phyloP scores from a whole-genome alignment of 805 yeast genomes.

The Tetrapisispora namnaoensis region DNA sequence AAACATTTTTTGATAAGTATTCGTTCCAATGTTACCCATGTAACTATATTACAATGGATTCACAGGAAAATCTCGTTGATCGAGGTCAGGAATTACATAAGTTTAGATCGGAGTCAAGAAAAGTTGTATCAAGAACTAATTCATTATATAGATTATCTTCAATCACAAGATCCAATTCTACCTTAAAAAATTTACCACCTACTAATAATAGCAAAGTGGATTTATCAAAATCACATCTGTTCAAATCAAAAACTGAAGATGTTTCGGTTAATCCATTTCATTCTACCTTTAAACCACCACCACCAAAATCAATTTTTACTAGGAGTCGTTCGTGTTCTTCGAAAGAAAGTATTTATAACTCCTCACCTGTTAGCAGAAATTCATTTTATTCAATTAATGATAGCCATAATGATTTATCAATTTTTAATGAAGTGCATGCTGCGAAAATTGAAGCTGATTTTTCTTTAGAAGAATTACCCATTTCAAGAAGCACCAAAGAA shows the following conservation, averaged over 20 bases:
- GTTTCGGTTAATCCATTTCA: not conserved
- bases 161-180: constrained; percentile 10
- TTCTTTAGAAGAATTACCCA: not conserved
- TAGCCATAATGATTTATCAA: not conserved
- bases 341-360: not conserved
- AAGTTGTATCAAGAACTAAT: constrained; percentile 27
- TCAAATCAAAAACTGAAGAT: not conserved
- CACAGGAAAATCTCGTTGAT: constrained; percentile 24
- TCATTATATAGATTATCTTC: constrained; percentile 22
- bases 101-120: constrained; percentile 39
- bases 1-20: constrained; percentile 54
- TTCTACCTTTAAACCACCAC: not conserved
- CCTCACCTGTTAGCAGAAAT: not conserved
- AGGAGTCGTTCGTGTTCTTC: not conserved
- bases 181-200: constrained; percentile 5
- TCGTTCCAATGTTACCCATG: constrained; percentile 60
- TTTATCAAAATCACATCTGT: constrained; percentile 13
- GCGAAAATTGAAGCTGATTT: not conserved
- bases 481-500: not conserved
- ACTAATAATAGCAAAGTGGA: constrained; percentile 12
- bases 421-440: not conserved
- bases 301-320: constrained; percentile 1
- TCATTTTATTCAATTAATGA: not conserved
- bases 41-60: constrained; percentile 75
- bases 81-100: constrained; percentile 46